Conservation (phyloP, 1,284 basidiomycete genomes). For the Rhodotorula sp. region DNA sequence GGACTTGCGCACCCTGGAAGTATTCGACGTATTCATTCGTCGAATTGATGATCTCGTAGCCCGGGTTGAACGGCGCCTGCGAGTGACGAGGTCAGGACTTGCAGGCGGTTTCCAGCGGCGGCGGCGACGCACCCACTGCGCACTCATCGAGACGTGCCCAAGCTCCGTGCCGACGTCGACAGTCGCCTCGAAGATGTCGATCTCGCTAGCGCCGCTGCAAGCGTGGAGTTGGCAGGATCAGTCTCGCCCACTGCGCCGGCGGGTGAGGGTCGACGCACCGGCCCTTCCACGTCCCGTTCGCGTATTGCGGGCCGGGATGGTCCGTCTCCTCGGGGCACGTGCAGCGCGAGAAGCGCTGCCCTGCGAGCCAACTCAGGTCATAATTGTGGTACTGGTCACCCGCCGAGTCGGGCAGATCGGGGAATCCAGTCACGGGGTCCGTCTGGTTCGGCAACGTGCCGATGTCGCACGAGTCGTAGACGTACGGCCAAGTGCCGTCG, state of each 20-base stretch:
- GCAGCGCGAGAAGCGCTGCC: conserved; percentile 52
- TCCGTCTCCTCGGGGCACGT: conserved; percentile 21
- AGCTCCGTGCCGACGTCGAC: conserved; percentile 6
- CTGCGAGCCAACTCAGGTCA: conserved; percentile 54
- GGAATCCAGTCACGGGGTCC: conserved; percentile 38
- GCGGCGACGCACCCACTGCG: conserved; percentile 53
- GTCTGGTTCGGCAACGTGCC: conserved; percentile 84
- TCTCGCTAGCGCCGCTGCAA: conserved; percentile 56
- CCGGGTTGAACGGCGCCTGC: conserved; percentile 54
- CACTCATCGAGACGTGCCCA: conserved; percentile 27
- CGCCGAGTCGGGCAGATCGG: conserved; percentile 11
- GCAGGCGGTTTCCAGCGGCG: not conserved
- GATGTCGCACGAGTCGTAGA: conserved; percentile 58
- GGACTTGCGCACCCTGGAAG: too few relatives aligned
- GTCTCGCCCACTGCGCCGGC: too few relatives aligned
- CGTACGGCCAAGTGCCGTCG: conserved; percentile 70
- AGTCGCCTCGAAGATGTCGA: conserved; percentile 58
- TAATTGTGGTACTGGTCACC: conserved; percentile 38
- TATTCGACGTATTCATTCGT: conserved; percentile 28
- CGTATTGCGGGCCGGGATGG: conserved; percentile 23
- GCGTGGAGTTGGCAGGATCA: not conserved
- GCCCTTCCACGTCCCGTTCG: conserved; percentile 50
- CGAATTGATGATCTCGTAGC: conserved; percentile 26
- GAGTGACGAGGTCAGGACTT: too few relatives aligned
- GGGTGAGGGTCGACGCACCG: not conserved